Evolutionary conservation across 2,329 filamentous ascomycete genomes (phyloP).

Genomic region (Diplodia intermedia): DNA sequence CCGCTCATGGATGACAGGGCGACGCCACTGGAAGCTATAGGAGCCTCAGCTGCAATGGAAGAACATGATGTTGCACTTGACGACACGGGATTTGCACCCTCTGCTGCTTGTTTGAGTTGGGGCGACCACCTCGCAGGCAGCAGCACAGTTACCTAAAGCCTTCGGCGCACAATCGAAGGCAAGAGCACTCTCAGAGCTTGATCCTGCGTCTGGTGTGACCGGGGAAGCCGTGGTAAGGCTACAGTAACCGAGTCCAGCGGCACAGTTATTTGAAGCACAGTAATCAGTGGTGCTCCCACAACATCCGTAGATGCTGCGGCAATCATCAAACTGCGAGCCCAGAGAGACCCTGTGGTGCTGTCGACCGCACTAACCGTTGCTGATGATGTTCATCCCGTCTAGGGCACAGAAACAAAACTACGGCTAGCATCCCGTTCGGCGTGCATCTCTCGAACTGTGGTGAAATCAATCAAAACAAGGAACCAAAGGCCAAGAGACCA

Average conservation of each 20-base stretch:
- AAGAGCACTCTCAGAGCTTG: neutral
- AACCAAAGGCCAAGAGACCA: too few relatives aligned
- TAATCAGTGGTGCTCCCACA: constrained; percentile 30
- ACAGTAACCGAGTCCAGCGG: constrained; percentile 23
- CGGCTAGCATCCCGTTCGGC: constrained; percentile 12
- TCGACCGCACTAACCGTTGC: neutral
- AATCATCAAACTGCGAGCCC: constrained; percentile 28
- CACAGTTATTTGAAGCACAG: constrained; percentile 26
- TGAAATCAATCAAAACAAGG: neutral
- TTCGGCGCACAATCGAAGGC: constrained; percentile 1
- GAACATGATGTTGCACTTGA: neutral
- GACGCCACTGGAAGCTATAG: neutral
- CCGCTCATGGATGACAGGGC: neutral
- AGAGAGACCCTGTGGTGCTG: constrained; percentile 26
- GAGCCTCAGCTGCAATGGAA: neutral
- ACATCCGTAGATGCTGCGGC: constrained; percentile 31
- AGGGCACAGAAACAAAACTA: constrained; percentile 18
- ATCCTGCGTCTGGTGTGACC: neutral
- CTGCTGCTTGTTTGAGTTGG: neutral
- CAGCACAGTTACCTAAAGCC: too few relatives aligned
- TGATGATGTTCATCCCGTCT: neutral
- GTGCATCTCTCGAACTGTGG: neutral
- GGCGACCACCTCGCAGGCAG: neutral
- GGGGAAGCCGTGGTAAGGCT: neutral
- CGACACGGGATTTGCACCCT: neutral